Conservation (phyloP, 495 filamentous ascomycete genomes). For the Polyplosphaeria fusca region DNA sequence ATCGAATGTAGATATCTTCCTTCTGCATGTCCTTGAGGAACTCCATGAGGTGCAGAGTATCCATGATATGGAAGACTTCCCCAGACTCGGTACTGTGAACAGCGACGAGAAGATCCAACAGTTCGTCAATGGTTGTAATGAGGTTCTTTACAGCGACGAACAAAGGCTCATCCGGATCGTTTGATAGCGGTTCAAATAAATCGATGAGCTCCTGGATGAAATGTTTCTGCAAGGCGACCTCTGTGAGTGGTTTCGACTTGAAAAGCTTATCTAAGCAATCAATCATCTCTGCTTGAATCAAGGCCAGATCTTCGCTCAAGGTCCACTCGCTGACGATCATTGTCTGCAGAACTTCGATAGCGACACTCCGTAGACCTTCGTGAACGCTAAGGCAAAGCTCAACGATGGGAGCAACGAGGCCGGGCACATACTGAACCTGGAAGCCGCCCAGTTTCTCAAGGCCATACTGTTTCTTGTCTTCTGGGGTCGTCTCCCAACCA, state of each 20-base stretch:
- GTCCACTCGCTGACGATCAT: conserved; percentile 99
- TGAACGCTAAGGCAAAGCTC: conserved; percentile 94
- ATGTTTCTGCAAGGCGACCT: conserved; percentile 85
- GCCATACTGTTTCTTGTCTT: conserved; percentile 70
- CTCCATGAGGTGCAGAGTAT: conserved; percentile 89
- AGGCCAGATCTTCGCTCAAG: conserved; percentile 84
- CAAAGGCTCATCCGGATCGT: conserved; percentile 65
- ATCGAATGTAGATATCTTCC: conserved; percentile 93
- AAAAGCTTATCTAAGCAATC: conserved; percentile 91
- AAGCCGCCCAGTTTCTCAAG: conserved; percentile 87
- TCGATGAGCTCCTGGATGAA: conserved; percentile 84
- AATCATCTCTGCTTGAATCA: conserved; percentile 95
- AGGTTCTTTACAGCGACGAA: conserved; percentile 73
- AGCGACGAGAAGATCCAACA: conserved; percentile 88
- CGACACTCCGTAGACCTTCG: conserved; percentile 81
- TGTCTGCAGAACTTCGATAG: conserved; percentile 87
- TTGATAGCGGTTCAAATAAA: conserved; percentile 70
- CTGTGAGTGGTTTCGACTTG: conserved; percentile 80
- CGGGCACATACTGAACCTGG: conserved; percentile 96
- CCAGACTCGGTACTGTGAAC: conserved; percentile 77
- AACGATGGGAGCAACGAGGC: conserved; percentile 84
- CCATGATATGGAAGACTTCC: conserved; percentile 75
- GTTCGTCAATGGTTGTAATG: conserved; percentile 79
- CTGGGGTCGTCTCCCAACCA: conserved; percentile 85
- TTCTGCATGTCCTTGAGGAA: conserved; percentile 97